Evolutionary conservation across 345 rosid species (phyloP).

Genomic region (Microthlaspi erraticum): DNA sequence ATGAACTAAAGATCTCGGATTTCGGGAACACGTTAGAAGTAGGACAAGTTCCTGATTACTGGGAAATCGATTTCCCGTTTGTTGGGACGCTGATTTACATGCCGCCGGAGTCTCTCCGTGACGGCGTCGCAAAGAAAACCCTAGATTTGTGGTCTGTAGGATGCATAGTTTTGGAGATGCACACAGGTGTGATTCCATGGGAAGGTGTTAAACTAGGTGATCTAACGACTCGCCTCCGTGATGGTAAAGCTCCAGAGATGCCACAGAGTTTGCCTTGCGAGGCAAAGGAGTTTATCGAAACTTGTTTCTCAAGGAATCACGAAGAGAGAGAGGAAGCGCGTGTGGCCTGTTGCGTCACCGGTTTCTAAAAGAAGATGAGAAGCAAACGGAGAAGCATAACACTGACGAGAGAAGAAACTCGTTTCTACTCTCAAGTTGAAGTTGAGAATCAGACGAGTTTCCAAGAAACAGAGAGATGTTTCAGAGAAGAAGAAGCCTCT

Average conservation of each 20-base stretch:
- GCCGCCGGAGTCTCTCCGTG: conserved; percentile 1
- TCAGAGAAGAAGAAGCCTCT: conserved; percentile 1
- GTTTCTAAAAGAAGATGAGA: not conserved
- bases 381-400: no score
- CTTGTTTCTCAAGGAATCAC: not conserved
- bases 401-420: not conserved
- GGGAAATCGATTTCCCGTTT: not conserved
- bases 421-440: not conserved
- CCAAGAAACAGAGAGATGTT: not conserved
- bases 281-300: conserved; percentile 4
- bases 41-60: not conserved
- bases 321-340: conserved; percentile 10
- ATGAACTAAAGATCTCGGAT: conserved; percentile 7
- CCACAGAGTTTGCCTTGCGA: not conserved
- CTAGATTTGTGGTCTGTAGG: conserved; percentile 25
- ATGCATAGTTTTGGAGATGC: conserved; percentile 18
- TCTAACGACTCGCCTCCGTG: not conserved
- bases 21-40: not conserved
- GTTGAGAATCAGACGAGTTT: not conserved
- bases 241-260: not conserved
- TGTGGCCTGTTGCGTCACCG: not conserved
- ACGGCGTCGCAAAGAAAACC: not conserved
- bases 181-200: not conserved
- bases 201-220: not conserved
- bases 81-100: not conserved